phyloP scores from a whole-genome alignment of 352 stramenopile genomes.

The Pythium monospermum region DNA sequence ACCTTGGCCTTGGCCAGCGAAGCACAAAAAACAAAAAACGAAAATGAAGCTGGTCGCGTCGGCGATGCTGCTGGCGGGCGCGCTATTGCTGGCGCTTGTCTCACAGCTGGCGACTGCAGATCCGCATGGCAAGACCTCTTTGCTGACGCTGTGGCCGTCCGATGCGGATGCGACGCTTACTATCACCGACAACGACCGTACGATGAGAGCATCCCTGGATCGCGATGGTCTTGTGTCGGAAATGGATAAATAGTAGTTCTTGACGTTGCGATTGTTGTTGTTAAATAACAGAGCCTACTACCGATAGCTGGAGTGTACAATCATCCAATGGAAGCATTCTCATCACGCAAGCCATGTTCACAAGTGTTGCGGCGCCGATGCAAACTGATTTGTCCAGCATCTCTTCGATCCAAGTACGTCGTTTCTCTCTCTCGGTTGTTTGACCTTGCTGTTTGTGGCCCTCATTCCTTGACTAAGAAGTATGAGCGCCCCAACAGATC shows the following conservation, averaged over 20 bases:
- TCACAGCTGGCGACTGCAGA: neutral
- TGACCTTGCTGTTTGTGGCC: no score
- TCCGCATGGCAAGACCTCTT: neutral
- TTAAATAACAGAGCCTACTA: no score
- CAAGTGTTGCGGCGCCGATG: neutral
- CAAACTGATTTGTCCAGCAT: conserved; percentile 1
- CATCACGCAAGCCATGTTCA: neutral
- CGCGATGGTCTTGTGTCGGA: neutral
- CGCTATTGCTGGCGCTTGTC: neutral
- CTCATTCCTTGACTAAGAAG: no score
- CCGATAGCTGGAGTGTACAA: neutral
- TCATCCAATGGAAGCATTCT: conserved; percentile 3
- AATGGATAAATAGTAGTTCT: neutral
- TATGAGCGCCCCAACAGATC: no score
- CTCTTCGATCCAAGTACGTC: conserved; percentile 15
- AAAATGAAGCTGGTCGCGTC: neutral
- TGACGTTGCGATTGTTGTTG: neutral
- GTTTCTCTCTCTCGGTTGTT: no score
- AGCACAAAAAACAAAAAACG: no score
- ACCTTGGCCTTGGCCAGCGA: no score
- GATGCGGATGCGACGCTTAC: conserved; percentile 5
- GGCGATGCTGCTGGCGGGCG: neutral
- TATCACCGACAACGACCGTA: conserved; percentile 2
- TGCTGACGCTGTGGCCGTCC: conserved; percentile 3
- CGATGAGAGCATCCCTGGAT: neutral